phyloP scores from a whole-genome alignment of 1,284 basidiomycete genomes.

The Tilletia indica region DNA sequence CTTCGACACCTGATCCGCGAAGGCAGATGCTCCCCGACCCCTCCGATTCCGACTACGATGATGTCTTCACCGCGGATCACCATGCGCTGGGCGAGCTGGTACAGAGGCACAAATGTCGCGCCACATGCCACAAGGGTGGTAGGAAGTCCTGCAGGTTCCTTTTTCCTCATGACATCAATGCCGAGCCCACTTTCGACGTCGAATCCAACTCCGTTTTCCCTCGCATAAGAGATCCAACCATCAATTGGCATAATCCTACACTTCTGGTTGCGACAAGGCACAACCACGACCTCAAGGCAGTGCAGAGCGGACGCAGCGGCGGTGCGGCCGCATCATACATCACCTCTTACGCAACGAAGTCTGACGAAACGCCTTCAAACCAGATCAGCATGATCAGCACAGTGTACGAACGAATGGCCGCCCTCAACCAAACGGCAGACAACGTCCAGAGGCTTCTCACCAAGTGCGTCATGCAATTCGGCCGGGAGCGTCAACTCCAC shows the following conservation, averaged over 20 bases:
- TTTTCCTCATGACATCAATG: background rate
- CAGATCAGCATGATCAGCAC: too few species aligned
- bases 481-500: too few species aligned
- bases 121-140: background rate
- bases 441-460: too few species aligned
- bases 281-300: too few species aligned
- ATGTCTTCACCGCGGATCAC: too few species aligned
- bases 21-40: background rate
- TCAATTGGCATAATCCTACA: background rate
- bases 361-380: too few species aligned
- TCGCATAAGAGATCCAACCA: background rate
- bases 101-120: background rate
- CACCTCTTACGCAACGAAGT: too few species aligned
- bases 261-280: background rate
- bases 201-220: background rate
- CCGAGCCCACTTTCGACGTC: background rate
- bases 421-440: too few species aligned
- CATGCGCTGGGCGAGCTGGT: background rate
- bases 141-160: background rate
- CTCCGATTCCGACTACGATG: background rate
- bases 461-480: too few species aligned
- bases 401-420: too few species aligned
- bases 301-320: too few species aligned
- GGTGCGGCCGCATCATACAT: too few species aligned
- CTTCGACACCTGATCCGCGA: background rate